Evolutionary conservation across 352 stramenopile species (phyloP).

Genomic region (Phytophthora parvispora): DNA sequence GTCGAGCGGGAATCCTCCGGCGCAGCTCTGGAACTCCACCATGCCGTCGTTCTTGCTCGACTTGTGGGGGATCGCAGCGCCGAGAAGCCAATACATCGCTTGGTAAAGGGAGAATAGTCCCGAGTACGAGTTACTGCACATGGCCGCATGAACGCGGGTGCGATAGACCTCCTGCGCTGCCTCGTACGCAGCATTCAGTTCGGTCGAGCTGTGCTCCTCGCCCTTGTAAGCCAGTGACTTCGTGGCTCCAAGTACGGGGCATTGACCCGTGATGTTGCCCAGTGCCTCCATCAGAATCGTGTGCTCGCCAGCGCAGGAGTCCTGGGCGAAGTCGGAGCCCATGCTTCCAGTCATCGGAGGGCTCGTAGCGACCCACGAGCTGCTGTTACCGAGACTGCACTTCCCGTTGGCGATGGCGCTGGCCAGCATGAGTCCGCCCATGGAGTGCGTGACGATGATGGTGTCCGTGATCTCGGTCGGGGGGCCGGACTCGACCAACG

Average conservation of each 20-base stretch:
- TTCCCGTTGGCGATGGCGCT: slow-evolving; percentile 50
- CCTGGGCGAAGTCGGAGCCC: slow-evolving; percentile 54
- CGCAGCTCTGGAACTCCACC: slow-evolving; percentile 73
- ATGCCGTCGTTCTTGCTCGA: slow-evolving; percentile 49
- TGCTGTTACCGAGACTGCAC: slow-evolving; percentile 49
- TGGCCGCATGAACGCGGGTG: slow-evolving; percentile 38
- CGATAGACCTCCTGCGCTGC: slow-evolving; percentile 44
- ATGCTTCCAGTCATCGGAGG: slow-evolving; percentile 59
- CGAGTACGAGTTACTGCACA: slow-evolving; percentile 52
- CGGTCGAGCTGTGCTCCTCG: slow-evolving; percentile 17
- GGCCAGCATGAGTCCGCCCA: slow-evolving; percentile 52
- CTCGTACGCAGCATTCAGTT: slow-evolving; percentile 32
- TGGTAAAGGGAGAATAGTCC: slow-evolving; percentile 53
- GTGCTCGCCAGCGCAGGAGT: slow-evolving; percentile 38
- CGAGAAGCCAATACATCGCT: slow-evolving; percentile 35
- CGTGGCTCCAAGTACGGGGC: slow-evolving; percentile 32
- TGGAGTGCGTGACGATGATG: slow-evolving; percentile 62
- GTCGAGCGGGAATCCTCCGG: slow-evolving; percentile 36
- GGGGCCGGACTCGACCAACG: slow-evolving; percentile 25
- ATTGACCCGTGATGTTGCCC: slow-evolving; percentile 45
- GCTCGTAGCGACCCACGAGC: slow-evolving; percentile 53
- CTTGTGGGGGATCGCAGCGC: slow-evolving; percentile 41
- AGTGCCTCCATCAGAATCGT: slow-evolving; percentile 37
- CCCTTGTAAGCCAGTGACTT: slow-evolving; percentile 56
- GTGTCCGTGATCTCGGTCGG: slow-evolving; percentile 43